A percentile compares a stretch with the other conserved stretches of the same genome.
Conservation (phyloP, 495 filamentous ascomycete genomes). For the Articulospora tetracladia region DNA sequence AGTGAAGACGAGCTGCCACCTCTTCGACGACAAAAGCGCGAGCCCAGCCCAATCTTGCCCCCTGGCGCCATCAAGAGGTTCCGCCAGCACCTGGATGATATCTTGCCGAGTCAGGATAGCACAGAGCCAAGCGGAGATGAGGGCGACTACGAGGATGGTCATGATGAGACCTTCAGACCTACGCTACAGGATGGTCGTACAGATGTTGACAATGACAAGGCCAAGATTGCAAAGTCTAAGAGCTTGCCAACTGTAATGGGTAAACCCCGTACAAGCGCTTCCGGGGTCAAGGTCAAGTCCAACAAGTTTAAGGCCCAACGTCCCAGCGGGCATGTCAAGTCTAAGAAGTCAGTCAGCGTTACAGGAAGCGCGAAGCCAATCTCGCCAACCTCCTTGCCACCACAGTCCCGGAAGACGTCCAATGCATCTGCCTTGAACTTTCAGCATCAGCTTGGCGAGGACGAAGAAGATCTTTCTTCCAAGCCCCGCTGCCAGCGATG, state of each 20-base stretch:
- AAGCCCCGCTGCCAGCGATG: conserved; percentile 98
- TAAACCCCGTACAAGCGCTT: conserved; percentile 27
- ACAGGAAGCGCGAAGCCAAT: conserved; percentile 49
- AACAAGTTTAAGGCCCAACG: conserved; percentile 44
- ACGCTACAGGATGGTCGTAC: conserved; percentile 19
- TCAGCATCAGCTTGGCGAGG: conserved; percentile 68
- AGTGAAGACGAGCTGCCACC: conserved; percentile 68
- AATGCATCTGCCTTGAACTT: conserved; percentile 64
- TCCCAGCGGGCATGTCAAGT: conserved; percentile 42
- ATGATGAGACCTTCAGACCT: conserved; percentile 23
- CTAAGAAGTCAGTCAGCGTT: conserved; percentile 46
- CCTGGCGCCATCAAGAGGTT: conserved; percentile 44
- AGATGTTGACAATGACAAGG: conserved; percentile 28
- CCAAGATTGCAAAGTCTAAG: conserved; percentile 33
- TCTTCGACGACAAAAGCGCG: conserved; percentile 56
- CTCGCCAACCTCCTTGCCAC: conserved; percentile 64
- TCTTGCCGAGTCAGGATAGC: conserved; percentile 63
- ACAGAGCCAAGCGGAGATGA: conserved; percentile 71
- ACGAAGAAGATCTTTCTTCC: conserved; percentile 85
- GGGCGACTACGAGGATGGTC: conserved; percentile 55
- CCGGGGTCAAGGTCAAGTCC: conserved; percentile 35
- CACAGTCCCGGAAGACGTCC: conserved; percentile 73
- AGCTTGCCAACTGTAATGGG: conserved; percentile 14
- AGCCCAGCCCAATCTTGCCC: conserved; percentile 50
- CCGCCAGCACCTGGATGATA: conserved; percentile 57